Conservation (phyloP, 148 eudicot species). For the Mesembryanthemum crystallinum region DNA sequence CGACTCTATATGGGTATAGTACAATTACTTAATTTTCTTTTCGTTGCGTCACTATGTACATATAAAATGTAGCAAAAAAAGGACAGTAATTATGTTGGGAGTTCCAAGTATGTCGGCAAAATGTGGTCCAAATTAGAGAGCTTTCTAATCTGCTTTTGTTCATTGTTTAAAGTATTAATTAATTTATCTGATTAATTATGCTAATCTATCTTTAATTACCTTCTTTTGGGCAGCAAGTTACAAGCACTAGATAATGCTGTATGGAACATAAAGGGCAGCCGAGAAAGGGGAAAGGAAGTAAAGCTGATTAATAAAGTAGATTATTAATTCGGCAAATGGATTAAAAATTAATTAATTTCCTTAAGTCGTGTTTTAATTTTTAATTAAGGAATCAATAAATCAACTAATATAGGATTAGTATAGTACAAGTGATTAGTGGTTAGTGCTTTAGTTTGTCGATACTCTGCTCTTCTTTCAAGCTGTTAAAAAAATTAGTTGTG, state of each 20-base stretch:
- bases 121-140: conserved; percentile 18
- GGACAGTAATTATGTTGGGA: neutral
- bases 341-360: neutral
- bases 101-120: conserved; percentile 23
- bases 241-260: neutral
- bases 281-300: neutral
- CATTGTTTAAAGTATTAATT: neutral
- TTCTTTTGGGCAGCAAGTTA: neutral
- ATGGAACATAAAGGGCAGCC: neutral
- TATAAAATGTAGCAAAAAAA: neutral
- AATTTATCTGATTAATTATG: neutral
- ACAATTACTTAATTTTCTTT: neutral
- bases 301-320: neutral
- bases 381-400: too few species aligned
- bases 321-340: neutral
- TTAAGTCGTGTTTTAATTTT: too few species aligned
- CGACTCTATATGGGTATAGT: neutral
- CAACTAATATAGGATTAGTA: too few species aligned
- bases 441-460: too few species aligned
- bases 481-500: too few species aligned
- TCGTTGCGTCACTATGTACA: too few species aligned
- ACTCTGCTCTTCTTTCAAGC: too few species aligned
- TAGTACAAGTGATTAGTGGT: too few species aligned
- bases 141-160: neutral
- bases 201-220: neutral